Percentiles rank a stretch among this genome's conserved stretches.
phyloP scores from a whole-genome alignment of 2,329 filamentous ascomycete species.

The Diaporthe citri region DNA sequence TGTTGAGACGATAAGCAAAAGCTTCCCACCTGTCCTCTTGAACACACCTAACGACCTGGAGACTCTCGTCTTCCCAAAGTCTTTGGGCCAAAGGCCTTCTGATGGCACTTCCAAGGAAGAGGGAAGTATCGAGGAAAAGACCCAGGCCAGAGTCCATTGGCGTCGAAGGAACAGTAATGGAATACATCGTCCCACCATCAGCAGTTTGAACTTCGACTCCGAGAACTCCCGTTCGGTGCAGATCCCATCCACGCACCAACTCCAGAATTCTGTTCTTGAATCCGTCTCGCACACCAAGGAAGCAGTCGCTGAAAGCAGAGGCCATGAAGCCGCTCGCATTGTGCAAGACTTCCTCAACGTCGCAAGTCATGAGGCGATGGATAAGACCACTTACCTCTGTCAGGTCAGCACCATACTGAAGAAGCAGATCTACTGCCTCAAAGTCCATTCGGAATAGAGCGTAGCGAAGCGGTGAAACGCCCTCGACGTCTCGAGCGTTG shows the following conservation, averaged over 20 bases:
- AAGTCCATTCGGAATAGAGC: neutral
- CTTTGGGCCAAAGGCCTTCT: too few relatives aligned
- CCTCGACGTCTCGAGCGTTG: neutral
- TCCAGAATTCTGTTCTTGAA: neutral
- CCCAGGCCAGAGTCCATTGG: neutral
- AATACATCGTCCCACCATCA: neutral
- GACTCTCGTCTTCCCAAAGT: neutral
- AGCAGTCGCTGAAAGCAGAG: neutral
- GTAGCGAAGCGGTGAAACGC: neutral
- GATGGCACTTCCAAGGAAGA: neutral
- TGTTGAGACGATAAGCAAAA: neutral
- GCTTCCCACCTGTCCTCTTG: neutral
- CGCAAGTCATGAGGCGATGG: neutral
- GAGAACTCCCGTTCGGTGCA: neutral
- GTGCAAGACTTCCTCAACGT: neutral
- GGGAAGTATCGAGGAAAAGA: neutral
- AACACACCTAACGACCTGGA: neutral
- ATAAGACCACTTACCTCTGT: neutral
- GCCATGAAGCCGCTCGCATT: neutral
- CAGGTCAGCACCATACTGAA: neutral
- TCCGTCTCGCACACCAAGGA: neutral
- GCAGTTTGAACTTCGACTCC: neutral
- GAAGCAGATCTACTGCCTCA: neutral
- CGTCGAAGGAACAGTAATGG: neutral
- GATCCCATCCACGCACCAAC: neutral